Base-by-base conservation (phyloP, 495 filamentous ascomycete genomes). In the Hypomontagnella monticulosa region DNA sequence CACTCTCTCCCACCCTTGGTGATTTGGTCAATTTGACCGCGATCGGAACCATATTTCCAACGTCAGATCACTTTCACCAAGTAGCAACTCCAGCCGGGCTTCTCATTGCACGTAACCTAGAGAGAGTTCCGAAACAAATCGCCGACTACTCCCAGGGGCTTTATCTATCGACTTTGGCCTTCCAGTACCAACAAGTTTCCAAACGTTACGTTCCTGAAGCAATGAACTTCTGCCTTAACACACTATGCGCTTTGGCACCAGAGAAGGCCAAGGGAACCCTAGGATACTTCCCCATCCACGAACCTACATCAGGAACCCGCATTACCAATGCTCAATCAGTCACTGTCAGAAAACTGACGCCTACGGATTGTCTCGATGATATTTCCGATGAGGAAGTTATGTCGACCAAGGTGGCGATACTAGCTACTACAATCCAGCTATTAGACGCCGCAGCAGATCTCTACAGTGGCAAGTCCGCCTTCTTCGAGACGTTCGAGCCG, bases 61-160 rank as follows among this genome's bases (percentile, higher is more conserved):
- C 96, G 0, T 96, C 92, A 0, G 95, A 99, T 77, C 92, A 97
- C 74, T 98, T 97, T 75, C 95, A 98, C 66, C 89, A 93, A 55
- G 90, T 98, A 12, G 87, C 90, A 46, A 98, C 95, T 4, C 95
- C 95, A 0, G 91, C 94, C 1, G 89, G 91, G 71, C 84, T 97
- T 5, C 85, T 83, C 49, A 90, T 98, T 73, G 84, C 86, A 27
- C 84, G 91, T 44, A 97, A 90, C 71, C 81, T 99, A n/a, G 91
- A 96, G 66, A 90, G 86, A 47, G 79, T 87, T 23, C 89, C 91
- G 0, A 81, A 84, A 38, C 74, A 75, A 2, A 75, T 92, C 4
- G 70, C 80, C 19, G 89, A 93, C 61, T 84, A 92, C 37, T 83
- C 85, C 7, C 89, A 79, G 14, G 95, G 95, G 18, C 84, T 87